Conservation (phyloP, 192 early-diverging fungal genomes). For the Backusella parvicylindrica region DNA sequence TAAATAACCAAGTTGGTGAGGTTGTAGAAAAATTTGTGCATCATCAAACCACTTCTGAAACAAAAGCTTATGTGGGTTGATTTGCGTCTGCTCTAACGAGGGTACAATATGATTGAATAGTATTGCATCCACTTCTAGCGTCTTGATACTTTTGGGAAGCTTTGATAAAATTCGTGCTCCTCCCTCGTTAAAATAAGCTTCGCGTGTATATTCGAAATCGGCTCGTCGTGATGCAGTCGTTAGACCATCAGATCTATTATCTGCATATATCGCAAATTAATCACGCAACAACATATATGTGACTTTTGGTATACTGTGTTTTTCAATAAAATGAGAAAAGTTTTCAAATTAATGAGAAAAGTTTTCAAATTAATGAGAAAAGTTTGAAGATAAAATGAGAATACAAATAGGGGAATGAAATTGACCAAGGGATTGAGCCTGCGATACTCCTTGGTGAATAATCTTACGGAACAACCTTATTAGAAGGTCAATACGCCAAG, state of each 20-base stretch:
- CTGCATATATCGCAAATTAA: too few species aligned
- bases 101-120: neutral
- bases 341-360: too few species aligned
- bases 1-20: neutral
- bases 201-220: neutral
- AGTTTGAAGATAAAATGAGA: too few species aligned
- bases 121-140: neutral
- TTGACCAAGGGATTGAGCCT: too few species aligned
- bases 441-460: too few species aligned
- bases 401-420: too few species aligned
- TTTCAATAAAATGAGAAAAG: too few species aligned
- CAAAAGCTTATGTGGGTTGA: neutral
- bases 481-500: too few species aligned
- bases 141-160: neutral
- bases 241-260: neutral
- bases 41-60: neutral
- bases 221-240: neutral
- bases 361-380: too few species aligned
- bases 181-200: neutral
- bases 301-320: too few species aligned
- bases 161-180: neutral
- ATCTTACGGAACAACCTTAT: too few species aligned
- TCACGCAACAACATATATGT: too few species aligned
- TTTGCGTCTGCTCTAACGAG: neutral
- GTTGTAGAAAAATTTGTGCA: neutral